Conservation (phyloP, 2,329 filamentous ascomycete genomes). For the Lasiodiplodia sp. region DNA sequence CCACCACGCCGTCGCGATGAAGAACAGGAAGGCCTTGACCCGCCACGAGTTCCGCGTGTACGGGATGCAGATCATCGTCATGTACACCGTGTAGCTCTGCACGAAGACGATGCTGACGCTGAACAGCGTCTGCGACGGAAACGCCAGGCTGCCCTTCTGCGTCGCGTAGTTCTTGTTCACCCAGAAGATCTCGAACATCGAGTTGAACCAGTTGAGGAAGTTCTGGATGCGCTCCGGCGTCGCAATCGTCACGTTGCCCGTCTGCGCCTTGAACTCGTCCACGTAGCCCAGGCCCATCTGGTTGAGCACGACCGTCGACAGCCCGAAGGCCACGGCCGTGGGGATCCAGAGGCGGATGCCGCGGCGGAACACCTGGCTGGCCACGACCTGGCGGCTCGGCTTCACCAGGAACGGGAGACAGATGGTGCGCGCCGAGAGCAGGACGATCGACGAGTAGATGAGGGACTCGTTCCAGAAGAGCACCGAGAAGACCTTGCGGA, state of each 20-base stretch:
- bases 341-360: slow-evolving; percentile 53
- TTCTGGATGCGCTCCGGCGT: slow-evolving; percentile 45
- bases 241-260: slow-evolving; percentile 49
- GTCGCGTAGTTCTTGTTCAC: slow-evolving; percentile 46
- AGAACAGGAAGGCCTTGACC: slow-evolving; percentile 47
- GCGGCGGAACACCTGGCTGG: slow-evolving; percentile 52
- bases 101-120: slow-evolving; percentile 53
- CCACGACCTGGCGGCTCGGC: slow-evolving; percentile 44
- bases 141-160: slow-evolving; percentile 52
- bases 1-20: slow-evolving; percentile 56
- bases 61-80: slow-evolving; percentile 56
- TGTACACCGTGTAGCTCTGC: slow-evolving; percentile 58
- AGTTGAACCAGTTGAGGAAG: slow-evolving; percentile 54
- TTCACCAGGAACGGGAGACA: slow-evolving; percentile 52
- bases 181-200: slow-evolving; percentile 58
- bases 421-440: slow-evolving; percentile 54
- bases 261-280: slow-evolving; percentile 45
- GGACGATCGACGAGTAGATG: slow-evolving; percentile 55
- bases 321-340: slow-evolving; percentile 49
- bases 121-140: slow-evolving; percentile 57
- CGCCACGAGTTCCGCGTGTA: slow-evolving; percentile 53
- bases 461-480: slow-evolving; percentile 56
- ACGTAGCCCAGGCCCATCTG: slow-evolving; percentile 45
- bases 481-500: slow-evolving; percentile 55
- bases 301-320: slow-evolving; percentile 48